phyloP scores from a whole-genome alignment of 208 protist genomes.

The Wallacemonas sp. region DNA sequence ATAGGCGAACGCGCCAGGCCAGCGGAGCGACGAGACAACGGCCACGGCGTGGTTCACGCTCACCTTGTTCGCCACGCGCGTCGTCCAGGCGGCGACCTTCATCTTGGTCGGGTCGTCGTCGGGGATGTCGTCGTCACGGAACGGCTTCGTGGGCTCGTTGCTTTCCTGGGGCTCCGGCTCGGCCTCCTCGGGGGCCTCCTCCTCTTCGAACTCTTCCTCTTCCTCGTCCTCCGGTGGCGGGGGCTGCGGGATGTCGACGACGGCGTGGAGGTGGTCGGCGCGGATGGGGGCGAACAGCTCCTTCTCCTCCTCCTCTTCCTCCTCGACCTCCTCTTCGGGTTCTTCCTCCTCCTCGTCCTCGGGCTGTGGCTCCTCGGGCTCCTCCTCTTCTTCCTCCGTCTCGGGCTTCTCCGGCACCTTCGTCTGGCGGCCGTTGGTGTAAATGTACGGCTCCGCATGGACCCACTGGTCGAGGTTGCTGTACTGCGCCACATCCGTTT shows the following conservation, averaged over 20 bases:
- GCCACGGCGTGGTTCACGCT: conserved; percentile 85
- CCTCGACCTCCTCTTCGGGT: conserved; percentile 59
- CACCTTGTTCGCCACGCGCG: conserved; percentile 78
- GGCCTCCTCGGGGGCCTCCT: conserved; percentile 32
- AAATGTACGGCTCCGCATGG: conserved; percentile 82
- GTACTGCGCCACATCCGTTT: conserved; percentile 77
- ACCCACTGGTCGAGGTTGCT: conserved; percentile 86
- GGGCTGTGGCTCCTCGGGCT: conserved; percentile 45
- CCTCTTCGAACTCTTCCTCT: conserved; percentile 77
- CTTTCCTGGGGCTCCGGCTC: conserved; percentile 43
- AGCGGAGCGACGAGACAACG: conserved; percentile 84
- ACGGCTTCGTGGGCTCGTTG: conserved; percentile 77
- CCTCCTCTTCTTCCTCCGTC: conserved; percentile 77
- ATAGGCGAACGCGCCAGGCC: conserved; percentile 89
- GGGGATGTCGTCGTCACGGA: conserved; percentile 78
- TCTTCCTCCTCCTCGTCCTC: conserved; percentile 65
- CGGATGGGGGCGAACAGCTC: conserved; percentile 85
- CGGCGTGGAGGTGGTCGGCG: conserved; percentile 79
- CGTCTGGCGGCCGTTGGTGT: conserved; percentile 87
- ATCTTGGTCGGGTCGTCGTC: conserved; percentile 88
- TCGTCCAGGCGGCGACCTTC: conserved; percentile 83
- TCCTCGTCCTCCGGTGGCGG: conserved; percentile 80
- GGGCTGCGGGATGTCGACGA: conserved; percentile 86
- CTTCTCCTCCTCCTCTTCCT: conserved; percentile 82
- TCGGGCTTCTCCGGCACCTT: conserved; percentile 88